Conservation (phyloP, 208 protist genomes). For the Acanthamoeba triangularis region DNA sequence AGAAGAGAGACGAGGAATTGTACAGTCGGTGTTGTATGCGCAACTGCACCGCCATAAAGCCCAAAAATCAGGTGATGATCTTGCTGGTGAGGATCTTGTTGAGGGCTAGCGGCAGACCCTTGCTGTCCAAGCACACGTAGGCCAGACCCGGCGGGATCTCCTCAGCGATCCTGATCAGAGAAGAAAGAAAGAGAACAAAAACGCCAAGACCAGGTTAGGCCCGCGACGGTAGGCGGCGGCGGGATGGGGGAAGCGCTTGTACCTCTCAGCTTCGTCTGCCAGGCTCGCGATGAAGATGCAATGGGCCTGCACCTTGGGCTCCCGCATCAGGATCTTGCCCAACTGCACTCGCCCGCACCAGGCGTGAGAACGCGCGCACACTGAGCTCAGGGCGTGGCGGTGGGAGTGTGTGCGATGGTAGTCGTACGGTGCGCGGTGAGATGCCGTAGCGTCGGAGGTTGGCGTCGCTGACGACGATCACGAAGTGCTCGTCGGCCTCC, state of each 20-base stretch:
- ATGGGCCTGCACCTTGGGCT: slow-evolving; percentile 93
- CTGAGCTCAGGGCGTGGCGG: neutral
- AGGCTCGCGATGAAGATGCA: slow-evolving; percentile 93
- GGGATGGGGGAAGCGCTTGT: neutral
- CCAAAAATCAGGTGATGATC: neutral
- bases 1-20: neutral
- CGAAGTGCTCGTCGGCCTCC: slow-evolving; percentile 95
- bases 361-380: neutral
- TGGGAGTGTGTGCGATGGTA: neutral
- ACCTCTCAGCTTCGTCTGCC: slow-evolving; percentile 91
- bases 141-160: slow-evolving; percentile 92
- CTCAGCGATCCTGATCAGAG: slow-evolving; percentile 83
- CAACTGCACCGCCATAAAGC: no score
- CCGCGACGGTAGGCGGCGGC: no score
- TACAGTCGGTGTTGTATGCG: no score
- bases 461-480: slow-evolving; percentile 96
- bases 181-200: no score
- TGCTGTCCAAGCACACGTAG: slow-evolving; percentile 94
- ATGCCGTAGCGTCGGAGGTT: slow-evolving; percentile 96
- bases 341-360: slow-evolving; percentile 82
- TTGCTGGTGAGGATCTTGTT: slow-evolving; percentile 90
- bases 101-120: slow-evolving; percentile 93
- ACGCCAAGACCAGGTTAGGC: neutral
- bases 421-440: neutral
- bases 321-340: slow-evolving; percentile 90